These are phyloP conservation scores for Saccharomyces pastorianus DNA, from an alignment of 1,139 yeast genomes.

Conservation along the genomic window DNA sequence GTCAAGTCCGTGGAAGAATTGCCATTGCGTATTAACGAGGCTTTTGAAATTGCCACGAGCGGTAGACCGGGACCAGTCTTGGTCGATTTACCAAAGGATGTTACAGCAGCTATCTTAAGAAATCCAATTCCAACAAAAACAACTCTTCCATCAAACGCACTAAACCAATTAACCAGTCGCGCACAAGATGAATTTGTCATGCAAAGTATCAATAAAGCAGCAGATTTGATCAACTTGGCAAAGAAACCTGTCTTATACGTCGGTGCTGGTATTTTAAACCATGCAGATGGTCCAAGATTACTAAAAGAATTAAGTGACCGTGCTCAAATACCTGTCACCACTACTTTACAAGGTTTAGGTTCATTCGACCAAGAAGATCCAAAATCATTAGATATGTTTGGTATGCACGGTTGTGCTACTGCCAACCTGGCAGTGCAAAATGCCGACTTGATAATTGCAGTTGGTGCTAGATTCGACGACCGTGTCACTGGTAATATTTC, in stretches of 20 bases:
- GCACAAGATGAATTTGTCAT: slow-evolving; percentile 71
- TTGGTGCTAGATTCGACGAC: slow-evolving; percentile 97
- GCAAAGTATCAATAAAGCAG: slow-evolving; percentile 70
- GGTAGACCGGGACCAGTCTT: slow-evolving; percentile 98
- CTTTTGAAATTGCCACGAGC: slow-evolving; percentile 89
- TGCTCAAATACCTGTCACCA: slow-evolving; percentile 91
- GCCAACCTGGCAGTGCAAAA: slow-evolving; percentile 91
- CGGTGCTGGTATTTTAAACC: slow-evolving; percentile 82
- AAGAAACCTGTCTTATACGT: slow-evolving; percentile 84
- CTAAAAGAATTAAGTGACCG: slow-evolving; percentile 81
- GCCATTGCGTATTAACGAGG: slow-evolving; percentile 93
- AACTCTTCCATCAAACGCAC: slow-evolving; percentile 75
- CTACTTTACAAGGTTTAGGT: slow-evolving; percentile 90
- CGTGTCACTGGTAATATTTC: slow-evolving; percentile 86
- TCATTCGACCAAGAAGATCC: slow-evolving; percentile 88
- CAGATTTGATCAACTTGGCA: slow-evolving; percentile 68
- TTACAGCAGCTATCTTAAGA: slow-evolving; percentile 82
- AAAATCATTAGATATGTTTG: slow-evolving; percentile 89
- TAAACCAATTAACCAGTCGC: slow-evolving; percentile 60
- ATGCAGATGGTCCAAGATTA: slow-evolving; percentile 71
- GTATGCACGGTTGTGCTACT: slow-evolving; percentile 96
- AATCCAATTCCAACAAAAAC: slow-evolving; percentile 81
- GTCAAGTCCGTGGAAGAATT: slow-evolving; percentile 89
- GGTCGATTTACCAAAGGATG: slow-evolving; percentile 96
- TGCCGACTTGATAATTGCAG: slow-evolving; percentile 86